Conservation (phyloP, 306 rosid species). For the Cicer arietinum region DNA sequence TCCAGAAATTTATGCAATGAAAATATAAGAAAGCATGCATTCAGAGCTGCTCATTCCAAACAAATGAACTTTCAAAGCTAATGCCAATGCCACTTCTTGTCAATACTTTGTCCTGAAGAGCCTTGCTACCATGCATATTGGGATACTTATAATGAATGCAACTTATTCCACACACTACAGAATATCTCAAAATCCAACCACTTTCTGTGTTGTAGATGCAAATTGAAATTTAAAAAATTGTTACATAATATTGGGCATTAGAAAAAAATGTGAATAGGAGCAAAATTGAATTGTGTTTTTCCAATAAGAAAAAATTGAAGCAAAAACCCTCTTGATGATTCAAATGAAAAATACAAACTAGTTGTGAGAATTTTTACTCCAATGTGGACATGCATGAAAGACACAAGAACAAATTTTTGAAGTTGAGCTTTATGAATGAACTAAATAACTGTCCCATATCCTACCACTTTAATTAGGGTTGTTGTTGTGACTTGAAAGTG, state of each 20-base stretch:
- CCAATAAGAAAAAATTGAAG: neutral
- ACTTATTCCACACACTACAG: conserved; percentile 43
- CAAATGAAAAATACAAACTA: neutral
- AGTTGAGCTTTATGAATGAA: neutral
- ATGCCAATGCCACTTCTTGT: conserved; percentile 66
- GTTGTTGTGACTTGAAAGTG: neutral
- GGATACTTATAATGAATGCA: conserved; percentile 57
- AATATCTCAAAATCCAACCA: conserved; percentile 42
- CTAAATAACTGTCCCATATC: conserved; percentile 6
- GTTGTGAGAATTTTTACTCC: neutral
- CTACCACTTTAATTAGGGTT: conserved; percentile 7
- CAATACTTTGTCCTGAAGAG: conserved; percentile 61
- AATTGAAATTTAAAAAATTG: conserved; percentile 42
- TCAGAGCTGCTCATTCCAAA: conserved; percentile 61
- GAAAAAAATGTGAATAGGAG: neutral
- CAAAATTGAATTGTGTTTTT: conserved; percentile 8
- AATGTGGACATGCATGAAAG: neutral
- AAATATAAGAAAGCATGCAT: conserved; percentile 61
- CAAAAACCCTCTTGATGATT: neutral
- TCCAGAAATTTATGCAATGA: conserved; percentile 67
- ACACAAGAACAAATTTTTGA: neutral
- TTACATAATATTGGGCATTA: conserved; percentile 28
- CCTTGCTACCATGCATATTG: conserved; percentile 60
- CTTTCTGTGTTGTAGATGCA: conserved; percentile 48
- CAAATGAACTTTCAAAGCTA: conserved; percentile 67